Base-by-base conservation (phyloP, 208 protist genomes). In the Leishmania martiniquensis region DNA sequence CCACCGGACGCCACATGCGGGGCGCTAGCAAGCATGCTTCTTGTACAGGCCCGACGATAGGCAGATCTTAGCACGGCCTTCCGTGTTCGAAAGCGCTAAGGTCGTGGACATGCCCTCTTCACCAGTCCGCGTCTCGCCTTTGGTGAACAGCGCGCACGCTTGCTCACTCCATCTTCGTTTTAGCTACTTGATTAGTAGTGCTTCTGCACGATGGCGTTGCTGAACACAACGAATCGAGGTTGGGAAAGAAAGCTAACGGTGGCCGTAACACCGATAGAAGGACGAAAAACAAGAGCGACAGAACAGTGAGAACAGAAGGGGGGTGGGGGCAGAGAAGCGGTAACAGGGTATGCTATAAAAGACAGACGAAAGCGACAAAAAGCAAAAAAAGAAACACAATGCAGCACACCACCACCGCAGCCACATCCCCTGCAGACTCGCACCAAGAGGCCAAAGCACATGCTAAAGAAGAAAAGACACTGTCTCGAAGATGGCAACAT, bases 371-470 rank as follows among this genome's bases (percentile, higher is more conserved):
- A 9, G 66, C 52, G 52, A 57, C 22, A 57, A 29, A 55, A 55
- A 54, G 5, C 5, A 47, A 77, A 62, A 75, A 66, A 77, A 77
- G 66, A 47, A 37, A 55, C 13, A 47, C 6, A 51, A 44, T 12
- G 57, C 42, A 51, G 47, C 10, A 44, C 42, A 44, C 37, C 12
- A 17, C 63, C 29, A 29, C 42, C 17, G 13, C 37, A 45, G 42
- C 63, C 39, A 68, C 39, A 20, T 68, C 63, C 25, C 47, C 4
- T 7, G 15, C 63, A 68, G 15, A 67, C 34, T 12, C 60, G 25
- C 60, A 66, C 60, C 39, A 25, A 15, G 22, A 29, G 55, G 55
- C 55, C 22, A 20, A 62, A 62, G 12, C 7, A 5, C 29, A 60
- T 15, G 55, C 4, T 25, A 17, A 62, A 2, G 2, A 0, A 29